Base-by-base conservation (phyloP, 805 yeast species). In the Priceomyces fermenticarens region DNA sequence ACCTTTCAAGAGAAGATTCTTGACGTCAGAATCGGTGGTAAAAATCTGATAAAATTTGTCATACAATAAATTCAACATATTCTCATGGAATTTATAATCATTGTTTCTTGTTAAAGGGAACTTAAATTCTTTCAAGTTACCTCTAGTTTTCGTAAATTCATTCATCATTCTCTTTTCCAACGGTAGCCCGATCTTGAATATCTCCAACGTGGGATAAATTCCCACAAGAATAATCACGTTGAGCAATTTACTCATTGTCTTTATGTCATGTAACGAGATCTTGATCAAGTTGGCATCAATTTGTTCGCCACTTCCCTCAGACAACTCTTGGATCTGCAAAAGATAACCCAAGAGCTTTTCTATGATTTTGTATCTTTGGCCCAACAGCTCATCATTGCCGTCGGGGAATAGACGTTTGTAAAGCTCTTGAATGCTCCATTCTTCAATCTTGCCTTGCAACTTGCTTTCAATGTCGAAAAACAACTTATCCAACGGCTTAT, bases 221-320 rank as follows among this genome's bases (percentile, higher is more conserved):
- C 95, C 90, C 47, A 81, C 83, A 1, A 84, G 60, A 0, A 89
- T 77, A 2, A 90, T 67, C 9, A 84, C 43, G 47, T 82, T 84
- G 13, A 85, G 59, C 33, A 91, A 55, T 15, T 72, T 75, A 28
- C 85, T 83, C 41, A 93, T 76, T 3, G 78, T 74, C 55, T 81
- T 85, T 74, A 91, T 81, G 57, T 93, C 98, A 52, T 88, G 89
- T 8, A 91, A 68, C 0, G 97, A 87, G 11, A 91, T 82, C 7
- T 84, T 68, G 9, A 85, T 69, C 37, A 77, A 48, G 36, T 63
- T 56, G 32, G 52, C 48, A 43, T 71, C 69, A 4, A 38, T 32
- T 5, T 38, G 40, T 10, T 42, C 39, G 33, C 55, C 44, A 11
- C 54, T 57, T 17, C 54, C 60, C 20, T 42, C 39, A 3, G 81